Base-by-base conservation (phyloP, 2,329 filamentous ascomycete genomes). In the Apiospora malaysiana region DNA sequence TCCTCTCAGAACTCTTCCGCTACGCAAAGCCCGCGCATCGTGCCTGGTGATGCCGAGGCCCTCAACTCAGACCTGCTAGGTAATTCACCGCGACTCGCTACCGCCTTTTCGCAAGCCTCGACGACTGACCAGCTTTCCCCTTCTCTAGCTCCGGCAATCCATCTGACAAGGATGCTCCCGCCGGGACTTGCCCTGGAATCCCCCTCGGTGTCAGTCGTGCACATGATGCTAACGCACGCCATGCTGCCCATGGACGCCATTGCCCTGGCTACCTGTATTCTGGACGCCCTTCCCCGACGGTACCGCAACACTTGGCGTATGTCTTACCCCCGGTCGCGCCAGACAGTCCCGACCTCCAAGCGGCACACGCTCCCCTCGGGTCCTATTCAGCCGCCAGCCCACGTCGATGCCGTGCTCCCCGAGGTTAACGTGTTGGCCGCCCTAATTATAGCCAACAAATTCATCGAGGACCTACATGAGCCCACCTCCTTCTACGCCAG, bases 131-230 rank as follows among this genome's bases (percentile, higher is more conserved):
- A 47, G 32, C 25, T 46, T 47, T 68, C 23, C 37, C 25, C 25
- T 25, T 47, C 21, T 37, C 27, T 74, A 92, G 90, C 90, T 72
- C 88, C 90, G 69, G 89, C 90, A 73, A 87, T 89, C 67, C 90
- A 92, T 77, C 86, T 92, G 70, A 88, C 89, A 76, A 91, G 91
- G 79, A 86, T 92, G 79, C 86, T 92, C 70, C 90, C 90, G 14
- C 86, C 88, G 12, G 86, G 88, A 16, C 89, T 89, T 71, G 92
- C 90, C 32, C 83, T 91, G 71, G 85, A 85, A 71, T 82, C 83
- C 1, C 85, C 90, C 3, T 92, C 89, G 0, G 83, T 90, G 42
- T 80, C 86, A 46, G 82, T 89, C 66, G 87, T 92, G 27, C 90
- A 92, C 78, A 84, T 85, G 66, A 87, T 92, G 74, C 84, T 92